Conservation (phyloP, 305 asterid species). For the Ajuga reptans region DNA sequence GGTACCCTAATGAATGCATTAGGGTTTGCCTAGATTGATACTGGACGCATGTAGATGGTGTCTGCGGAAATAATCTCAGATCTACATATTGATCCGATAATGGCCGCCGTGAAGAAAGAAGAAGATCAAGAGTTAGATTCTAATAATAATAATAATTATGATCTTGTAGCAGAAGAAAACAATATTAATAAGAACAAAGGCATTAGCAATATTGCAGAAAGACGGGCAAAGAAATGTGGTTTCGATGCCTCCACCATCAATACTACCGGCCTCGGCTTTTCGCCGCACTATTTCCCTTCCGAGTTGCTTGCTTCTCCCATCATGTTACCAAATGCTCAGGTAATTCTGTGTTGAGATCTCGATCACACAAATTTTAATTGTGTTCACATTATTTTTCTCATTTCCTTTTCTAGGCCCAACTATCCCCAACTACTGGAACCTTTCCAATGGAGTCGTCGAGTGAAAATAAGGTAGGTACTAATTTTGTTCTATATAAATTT, state of each 20-base stretch:
- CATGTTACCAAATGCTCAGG: slow-evolving; percentile 60
- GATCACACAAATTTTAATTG: background rate
- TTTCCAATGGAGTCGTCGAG: background rate
- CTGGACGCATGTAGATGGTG: background rate
- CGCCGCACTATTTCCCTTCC: slow-evolving; percentile 43
- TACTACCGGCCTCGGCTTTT: background rate
- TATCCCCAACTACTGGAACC: slow-evolving; percentile 48
- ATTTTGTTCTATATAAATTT: background rate
- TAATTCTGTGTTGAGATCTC: background rate
- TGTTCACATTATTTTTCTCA: background rate
- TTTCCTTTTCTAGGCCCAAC: slow-evolving; percentile 25
- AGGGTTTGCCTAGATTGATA: slow-evolving; percentile 43
- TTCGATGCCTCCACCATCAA: slow-evolving; percentile 34
- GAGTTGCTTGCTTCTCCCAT: slow-evolving; percentile 63
- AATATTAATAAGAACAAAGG: background rate
- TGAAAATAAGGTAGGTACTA: slow-evolving; percentile 33
- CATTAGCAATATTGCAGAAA: slow-evolving; percentile 39
- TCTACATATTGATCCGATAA: background rate
- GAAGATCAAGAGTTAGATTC: slow-evolving; percentile 13
- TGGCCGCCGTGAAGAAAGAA: slow-evolving; percentile 25
- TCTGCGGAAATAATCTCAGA: background rate
- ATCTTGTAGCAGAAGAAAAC: too few relatives aligned
- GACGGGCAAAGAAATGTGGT: slow-evolving; percentile 40
- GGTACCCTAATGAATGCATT: slow-evolving; percentile 23
- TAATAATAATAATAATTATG: background rate